A percentile compares a stretch with the other conserved stretches of the same genome.
Evolutionary conservation across 164 flowering plant genomes (phyloP).

Genomic region (Umbilicus rupestris): DNA sequence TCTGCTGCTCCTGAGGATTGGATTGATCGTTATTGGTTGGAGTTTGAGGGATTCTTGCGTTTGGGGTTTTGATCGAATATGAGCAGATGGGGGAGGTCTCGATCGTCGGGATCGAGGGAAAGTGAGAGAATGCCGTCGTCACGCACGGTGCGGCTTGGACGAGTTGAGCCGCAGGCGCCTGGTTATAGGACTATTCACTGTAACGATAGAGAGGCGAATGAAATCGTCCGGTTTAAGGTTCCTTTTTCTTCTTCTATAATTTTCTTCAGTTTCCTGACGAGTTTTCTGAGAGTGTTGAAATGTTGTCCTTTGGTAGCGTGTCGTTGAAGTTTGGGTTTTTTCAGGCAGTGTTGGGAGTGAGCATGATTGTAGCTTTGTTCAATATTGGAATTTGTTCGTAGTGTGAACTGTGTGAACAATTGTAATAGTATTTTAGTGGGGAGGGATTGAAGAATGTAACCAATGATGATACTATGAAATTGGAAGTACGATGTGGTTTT

Average conservation of each 20-base stretch:
- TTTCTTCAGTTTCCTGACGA: background rate
- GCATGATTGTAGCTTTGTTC: too few relatives aligned
- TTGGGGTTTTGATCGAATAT: background rate
- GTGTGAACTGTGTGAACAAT: background rate
- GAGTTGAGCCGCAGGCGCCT: constrained; percentile 86
- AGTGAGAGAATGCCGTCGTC: constrained; percentile 39
- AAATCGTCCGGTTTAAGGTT: constrained; percentile 64
- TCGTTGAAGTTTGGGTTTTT: background rate
- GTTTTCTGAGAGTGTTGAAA: background rate
- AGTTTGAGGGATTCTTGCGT: background rate
- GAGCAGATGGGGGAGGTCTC: background rate
- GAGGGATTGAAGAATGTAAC: background rate
- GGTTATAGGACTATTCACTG: constrained; percentile 68
- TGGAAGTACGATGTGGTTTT: too few relatives aligned
- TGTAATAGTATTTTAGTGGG: background rate
- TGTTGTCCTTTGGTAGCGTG: too few relatives aligned
- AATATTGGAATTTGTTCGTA: too few relatives aligned
- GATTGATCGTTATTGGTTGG: background rate
- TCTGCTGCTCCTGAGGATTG: background rate
- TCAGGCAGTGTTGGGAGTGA: background rate
- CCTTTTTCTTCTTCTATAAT: background rate
- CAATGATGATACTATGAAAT: background rate
- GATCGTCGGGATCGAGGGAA: constrained; percentile 16
- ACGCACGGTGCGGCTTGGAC: constrained; percentile 61
- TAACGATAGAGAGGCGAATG: constrained; percentile 78